phyloP scores from a whole-genome alignment of 2,329 filamentous ascomycete genomes.

The Pseudogymnoascus verrucosus region DNA sequence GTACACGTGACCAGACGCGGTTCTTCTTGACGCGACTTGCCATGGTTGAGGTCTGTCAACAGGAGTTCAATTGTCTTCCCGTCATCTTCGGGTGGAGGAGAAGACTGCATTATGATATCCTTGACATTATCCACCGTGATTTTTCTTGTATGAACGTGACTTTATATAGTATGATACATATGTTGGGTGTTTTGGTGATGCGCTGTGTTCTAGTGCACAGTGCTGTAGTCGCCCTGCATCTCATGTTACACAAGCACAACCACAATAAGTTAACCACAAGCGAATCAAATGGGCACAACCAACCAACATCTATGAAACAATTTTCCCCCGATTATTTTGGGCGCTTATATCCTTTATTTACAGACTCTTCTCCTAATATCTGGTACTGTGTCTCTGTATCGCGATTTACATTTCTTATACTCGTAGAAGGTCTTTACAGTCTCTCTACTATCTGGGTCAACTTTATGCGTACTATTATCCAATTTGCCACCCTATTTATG shows the following conservation, averaged over 20 bases:
- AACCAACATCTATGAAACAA: background rate
- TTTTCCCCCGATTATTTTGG: background rate
- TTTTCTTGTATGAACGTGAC: background rate
- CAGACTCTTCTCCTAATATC: background rate
- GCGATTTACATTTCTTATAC: background rate
- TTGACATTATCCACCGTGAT: background rate
- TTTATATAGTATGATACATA: background rate
- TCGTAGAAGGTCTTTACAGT: background rate
- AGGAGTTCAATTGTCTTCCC: slow-evolving; percentile 9
- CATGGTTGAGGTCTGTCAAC: slow-evolving; percentile 21
- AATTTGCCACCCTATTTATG: background rate
- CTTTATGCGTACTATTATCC: background rate
- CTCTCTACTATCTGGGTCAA: background rate
- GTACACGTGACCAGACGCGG: slow-evolving; percentile 4
- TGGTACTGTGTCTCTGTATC: background rate
- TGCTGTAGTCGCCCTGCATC: background rate
- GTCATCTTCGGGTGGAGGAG: background rate
- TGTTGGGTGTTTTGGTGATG: slow-evolving; percentile 3
- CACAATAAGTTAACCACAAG: slow-evolving; percentile 2
- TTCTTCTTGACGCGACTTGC: slow-evolving; percentile 20
- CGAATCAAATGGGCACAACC: background rate
- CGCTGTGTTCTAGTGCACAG: background rate
- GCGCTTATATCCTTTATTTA: slow-evolving; percentile 4
- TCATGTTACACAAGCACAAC: background rate
- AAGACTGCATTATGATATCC: background rate